Base-by-base conservation (phyloP, 805 yeast species). In the Kuraishia hungarica region DNA sequence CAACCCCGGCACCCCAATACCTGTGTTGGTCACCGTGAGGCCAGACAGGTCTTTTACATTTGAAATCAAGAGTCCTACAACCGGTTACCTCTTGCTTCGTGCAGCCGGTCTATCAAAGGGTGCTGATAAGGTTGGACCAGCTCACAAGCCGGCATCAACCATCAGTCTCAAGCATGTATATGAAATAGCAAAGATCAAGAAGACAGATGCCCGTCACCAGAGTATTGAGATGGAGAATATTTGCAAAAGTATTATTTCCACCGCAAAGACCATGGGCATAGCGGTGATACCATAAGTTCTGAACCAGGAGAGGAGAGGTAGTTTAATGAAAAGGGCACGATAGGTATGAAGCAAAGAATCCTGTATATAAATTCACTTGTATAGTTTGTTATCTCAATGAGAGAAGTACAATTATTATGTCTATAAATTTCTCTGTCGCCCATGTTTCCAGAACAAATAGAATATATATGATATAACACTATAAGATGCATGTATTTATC, bases 31-130 rank as follows among this genome's bases (percentile, higher is more conserved):
- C 53, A 86, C 86, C 0, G 91, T 94, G 47, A 86, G 83, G 64
- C 97, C 97, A n/a, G 98, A 94, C 71, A 80, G 99, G 71, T 67
- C 93, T 0, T 94, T 93, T 67, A 68, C 84, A 1, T 94, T 94
- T 67, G 96, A 87, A 62, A 76, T 89, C 75, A 91, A 89, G 63
- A 81, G 94, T 2, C 99, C 99, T 22, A 90, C 97, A 2, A 91
- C 98, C 0, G 84, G 96, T 0, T 93, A 87, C 82, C 76, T 94
- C 53, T 70, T 94, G 51, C 70, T 88, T 71, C 85, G 89, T 65
- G 96, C 96, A 5, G 90, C 93, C 10, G 87, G 87, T 1, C 73
- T 85, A 17, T 80, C 76, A 24, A 89, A 93, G 69, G 99, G 99
- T 19, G 81, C 89, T 22, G 87, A 82, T 23, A 78, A 76, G 58